These are phyloP conservation scores for Aspergillus texensis DNA, from an alignment of 2,329 filamentous ascomycete genomes.

Conservation along the genomic window DNA sequence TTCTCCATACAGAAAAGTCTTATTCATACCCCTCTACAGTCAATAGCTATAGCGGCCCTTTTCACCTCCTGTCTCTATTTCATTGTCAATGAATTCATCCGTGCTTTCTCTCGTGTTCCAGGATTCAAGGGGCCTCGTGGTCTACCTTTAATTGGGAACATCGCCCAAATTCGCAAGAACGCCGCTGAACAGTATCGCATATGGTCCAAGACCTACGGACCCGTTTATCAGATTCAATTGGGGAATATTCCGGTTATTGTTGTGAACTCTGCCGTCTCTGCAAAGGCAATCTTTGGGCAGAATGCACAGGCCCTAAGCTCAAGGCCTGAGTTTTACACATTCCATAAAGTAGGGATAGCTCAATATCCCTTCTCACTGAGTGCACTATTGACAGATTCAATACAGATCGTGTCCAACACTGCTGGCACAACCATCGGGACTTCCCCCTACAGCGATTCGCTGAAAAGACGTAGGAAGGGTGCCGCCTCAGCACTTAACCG, in stretches of 20 bases:
- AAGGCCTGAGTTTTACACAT: constrained; percentile 61
- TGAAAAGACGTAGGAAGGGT: constrained; percentile 66
- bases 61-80: constrained; percentile 49
- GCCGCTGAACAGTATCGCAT: constrained; percentile 60
- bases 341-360: constrained; percentile 54
- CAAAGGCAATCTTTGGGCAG: constrained; percentile 55
- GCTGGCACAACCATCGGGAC: constrained; percentile 70
- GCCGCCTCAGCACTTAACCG: constrained; percentile 68
- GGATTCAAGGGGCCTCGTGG: constrained; percentile 54
- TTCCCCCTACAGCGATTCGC: constrained; percentile 65
- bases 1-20: constrained; percentile 23
- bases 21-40: constrained; percentile 25
- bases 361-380: neutral
- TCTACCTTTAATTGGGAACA: constrained; percentile 58
- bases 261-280: constrained; percentile 57
- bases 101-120: constrained; percentile 47
- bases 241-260: constrained; percentile 61
- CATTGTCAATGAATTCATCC: constrained; percentile 54
- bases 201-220: constrained; percentile 55
- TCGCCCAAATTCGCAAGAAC: constrained; percentile 58
- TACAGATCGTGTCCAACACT: constrained; percentile 63
- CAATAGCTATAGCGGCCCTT: constrained; percentile 22
- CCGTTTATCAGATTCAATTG: constrained; percentile 61
- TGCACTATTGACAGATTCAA: neutral
- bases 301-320: constrained; percentile 59